Evolutionary conservation across 192 early-diverging fungal species (phyloP).

Genomic region (Pilaira anomala): DNA sequence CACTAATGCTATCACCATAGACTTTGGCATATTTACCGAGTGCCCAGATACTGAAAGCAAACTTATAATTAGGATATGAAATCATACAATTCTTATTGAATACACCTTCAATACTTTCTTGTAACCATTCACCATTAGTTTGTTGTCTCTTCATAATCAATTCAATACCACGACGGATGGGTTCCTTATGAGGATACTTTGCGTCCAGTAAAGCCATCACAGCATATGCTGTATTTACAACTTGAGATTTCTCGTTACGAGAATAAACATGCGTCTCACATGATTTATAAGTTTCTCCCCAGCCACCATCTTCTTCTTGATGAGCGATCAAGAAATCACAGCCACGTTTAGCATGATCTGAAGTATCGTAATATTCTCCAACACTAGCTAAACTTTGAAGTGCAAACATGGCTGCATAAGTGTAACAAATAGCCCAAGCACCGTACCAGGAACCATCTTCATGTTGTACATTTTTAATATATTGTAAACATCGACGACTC

Average conservation of each 20-base stretch:
- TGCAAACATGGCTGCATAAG: conserved; percentile 93
- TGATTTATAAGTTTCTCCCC: conserved; percentile 94
- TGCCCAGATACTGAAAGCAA: conserved; percentile 90
- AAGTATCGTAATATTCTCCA: conserved; percentile 76
- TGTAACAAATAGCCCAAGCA: conserved; percentile 96
- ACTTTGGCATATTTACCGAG: conserved; percentile 76
- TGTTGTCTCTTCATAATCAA: conserved; percentile 86
- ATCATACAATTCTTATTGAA: conserved; percentile 91
- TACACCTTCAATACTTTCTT: conserved; percentile 97
- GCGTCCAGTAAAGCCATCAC: conserved; percentile 88
- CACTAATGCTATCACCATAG: conserved; percentile 51
- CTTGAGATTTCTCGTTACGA: conserved; percentile 75
- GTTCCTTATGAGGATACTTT: conserved; percentile 69
- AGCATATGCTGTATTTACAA: conserved; percentile 90
- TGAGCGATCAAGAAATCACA: conserved; percentile 91
- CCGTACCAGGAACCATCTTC: conserved; percentile 93
- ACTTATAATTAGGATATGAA: conserved; percentile 94
- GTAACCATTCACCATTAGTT: conserved; percentile 90
- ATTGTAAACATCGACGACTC: conserved; percentile 61
- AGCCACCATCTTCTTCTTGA: conserved; percentile 91
- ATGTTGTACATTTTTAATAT: conserved; percentile 69
- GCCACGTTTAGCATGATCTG: conserved; percentile 59
- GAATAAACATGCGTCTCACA: conserved; percentile 67
- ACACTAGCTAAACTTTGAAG: conserved; percentile 78
- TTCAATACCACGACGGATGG: conserved; percentile 64